Conservation (phyloP, 805 yeast species). For the Candida adriatica region DNA sequence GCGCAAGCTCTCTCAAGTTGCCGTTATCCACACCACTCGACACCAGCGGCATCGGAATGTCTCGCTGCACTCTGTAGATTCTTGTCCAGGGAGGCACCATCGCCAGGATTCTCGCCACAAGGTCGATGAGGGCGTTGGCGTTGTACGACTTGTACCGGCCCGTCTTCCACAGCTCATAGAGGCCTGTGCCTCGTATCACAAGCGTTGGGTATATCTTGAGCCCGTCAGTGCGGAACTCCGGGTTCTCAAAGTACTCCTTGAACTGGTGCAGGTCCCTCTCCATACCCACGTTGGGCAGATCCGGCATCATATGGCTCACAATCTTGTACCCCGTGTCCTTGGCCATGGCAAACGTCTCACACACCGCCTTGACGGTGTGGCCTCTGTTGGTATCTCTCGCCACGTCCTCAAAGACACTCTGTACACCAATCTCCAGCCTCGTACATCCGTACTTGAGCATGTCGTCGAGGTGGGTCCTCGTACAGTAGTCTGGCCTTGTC, state of each 20-base stretch:
- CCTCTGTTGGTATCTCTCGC: conserved; percentile 98
- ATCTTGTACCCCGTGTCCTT: conserved; percentile 98
- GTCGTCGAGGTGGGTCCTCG: conserved; percentile 90
- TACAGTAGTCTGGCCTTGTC: conserved; percentile 97
- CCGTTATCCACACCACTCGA: conserved; percentile 98
- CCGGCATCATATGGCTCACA: conserved; percentile 99
- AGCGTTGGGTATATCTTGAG: conserved; percentile 91
- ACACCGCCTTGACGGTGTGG: conserved; percentile 92
- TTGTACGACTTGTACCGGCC: conserved; percentile 92
- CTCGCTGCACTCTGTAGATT: conserved; percentile 96
- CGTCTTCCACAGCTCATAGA: conserved; percentile 95
- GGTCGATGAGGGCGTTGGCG: conserved; percentile 88
- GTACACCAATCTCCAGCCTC: conserved; percentile 94
- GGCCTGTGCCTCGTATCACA: conserved; percentile 95
- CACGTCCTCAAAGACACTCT: conserved; percentile 94
- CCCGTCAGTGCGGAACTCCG: conserved; percentile 95
- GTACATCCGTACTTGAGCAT: conserved; percentile 97
- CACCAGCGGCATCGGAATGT: conserved; percentile 98
- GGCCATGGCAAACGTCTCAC: conserved; percentile 93
- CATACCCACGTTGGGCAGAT: conserved; percentile 97
- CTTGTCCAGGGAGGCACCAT: conserved; percentile 99
- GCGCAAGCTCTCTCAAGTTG: conserved; percentile 87
- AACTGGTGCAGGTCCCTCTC: conserved; percentile 96
- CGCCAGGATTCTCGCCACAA: conserved; percentile 93
- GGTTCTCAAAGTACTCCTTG: conserved; percentile 93